Conservation (phyloP, 768 basidiomycete species). For the Gautieria morchelliformis region DNA sequence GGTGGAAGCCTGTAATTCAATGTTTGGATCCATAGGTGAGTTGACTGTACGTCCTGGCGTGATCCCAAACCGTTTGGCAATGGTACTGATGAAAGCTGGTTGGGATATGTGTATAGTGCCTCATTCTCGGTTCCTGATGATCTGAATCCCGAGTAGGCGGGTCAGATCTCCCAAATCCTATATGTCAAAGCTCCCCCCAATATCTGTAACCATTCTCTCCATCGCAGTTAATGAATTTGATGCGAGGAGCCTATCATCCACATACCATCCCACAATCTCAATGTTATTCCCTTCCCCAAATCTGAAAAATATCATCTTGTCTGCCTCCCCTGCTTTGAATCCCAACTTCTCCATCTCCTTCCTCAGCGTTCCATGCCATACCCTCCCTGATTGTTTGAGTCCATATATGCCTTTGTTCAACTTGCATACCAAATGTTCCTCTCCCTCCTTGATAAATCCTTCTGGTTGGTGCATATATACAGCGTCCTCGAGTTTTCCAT, state of each 20-base stretch:
- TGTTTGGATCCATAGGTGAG: constrained; percentile 14
- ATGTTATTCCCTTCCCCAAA: constrained; percentile 4
- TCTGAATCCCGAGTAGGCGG: background rate
- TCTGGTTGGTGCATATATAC: constrained; percentile 18
- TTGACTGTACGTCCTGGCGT: constrained; percentile 9
- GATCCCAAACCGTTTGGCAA: constrained; percentile 13
- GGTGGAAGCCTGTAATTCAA: constrained; percentile 5
- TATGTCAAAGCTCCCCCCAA: constrained; percentile 9
- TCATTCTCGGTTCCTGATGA: background rate
- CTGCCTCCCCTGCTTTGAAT: constrained; percentile 17
- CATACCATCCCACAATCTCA: constrained; percentile 23
- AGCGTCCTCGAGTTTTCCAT: constrained; percentile 18
- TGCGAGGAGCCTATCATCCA: constrained; percentile 20
- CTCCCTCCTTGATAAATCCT: constrained; percentile 10
- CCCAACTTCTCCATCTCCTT: constrained; percentile 14
- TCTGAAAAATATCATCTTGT: constrained; percentile 25
- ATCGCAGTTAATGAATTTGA: background rate
- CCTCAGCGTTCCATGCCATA: constrained; percentile 20
- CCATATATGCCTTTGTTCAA: constrained; percentile 19
- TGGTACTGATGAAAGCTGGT: background rate
- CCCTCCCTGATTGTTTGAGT: constrained; percentile 17
- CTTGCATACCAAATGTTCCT: constrained; percentile 4
- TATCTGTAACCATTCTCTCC: constrained; percentile 9
- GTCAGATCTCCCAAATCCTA: background rate
- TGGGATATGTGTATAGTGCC: background rate